Evolutionary conservation across 1,284 basidiomycete genomes (phyloP).

Genomic region (Trichosporon ovoides): DNA sequence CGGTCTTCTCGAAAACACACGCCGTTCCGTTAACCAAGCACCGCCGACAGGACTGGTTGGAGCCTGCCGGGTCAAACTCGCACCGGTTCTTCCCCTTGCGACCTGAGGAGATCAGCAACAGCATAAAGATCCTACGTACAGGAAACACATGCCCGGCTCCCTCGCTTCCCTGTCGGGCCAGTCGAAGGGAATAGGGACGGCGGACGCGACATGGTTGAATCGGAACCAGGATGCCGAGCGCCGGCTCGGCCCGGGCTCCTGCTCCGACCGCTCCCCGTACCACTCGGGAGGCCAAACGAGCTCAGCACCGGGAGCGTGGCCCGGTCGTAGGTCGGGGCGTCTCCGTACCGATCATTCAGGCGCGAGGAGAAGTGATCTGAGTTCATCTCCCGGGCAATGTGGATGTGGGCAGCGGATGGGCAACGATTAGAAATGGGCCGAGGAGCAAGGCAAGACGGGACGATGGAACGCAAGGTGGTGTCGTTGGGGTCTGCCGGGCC

Average conservation of each 20-base stretch:
- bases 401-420: neutral
- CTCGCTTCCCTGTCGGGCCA: conserved; percentile 35
- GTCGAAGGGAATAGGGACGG: conserved; percentile 16
- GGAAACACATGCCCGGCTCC: conserved; percentile 45
- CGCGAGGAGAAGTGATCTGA: neutral
- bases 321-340: neutral
- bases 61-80: conserved; percentile 61
- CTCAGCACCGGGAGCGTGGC: neutral
- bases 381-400: neutral
- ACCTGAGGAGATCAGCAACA: conserved; percentile 40
- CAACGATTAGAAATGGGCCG: neutral
- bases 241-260: neutral
- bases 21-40: conserved; percentile 75
- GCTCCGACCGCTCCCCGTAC: neutral
- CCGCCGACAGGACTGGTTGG: conserved; percentile 59
- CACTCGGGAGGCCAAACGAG: neutral
- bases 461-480: neutral
- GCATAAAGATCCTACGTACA: conserved; percentile 28
- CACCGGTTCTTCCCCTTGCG: conserved; percentile 88
- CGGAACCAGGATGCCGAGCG: neutral
- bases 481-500: neutral
- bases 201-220: neutral
- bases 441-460: neutral
- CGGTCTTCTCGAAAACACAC: conserved; percentile 85
- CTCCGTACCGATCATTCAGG: neutral